Percentiles rank a stretch among this genome's conserved stretches.
phyloP scores from a whole-genome alignment of 1,284 basidiomycete genomes.

The Leucoagaricus sp. region DNA sequence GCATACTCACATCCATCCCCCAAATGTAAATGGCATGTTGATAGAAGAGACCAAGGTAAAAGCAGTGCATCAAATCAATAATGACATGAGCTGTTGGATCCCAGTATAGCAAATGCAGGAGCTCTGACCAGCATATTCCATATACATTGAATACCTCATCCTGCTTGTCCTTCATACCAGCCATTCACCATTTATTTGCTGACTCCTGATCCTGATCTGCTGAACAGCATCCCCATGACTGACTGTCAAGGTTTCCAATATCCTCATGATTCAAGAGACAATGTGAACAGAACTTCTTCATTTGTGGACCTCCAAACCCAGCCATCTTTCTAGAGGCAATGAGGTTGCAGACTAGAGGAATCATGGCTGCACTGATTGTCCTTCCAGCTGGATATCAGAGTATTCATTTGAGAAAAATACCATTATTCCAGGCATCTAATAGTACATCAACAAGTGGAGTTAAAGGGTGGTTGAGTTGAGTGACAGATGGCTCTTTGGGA shows the following conservation, averaged over 20 bases:
- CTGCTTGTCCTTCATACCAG: slow-evolving; percentile 17
- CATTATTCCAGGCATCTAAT: slow-evolving; percentile 38
- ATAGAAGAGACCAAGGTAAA: slow-evolving; percentile 30
- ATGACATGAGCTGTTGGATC: slow-evolving; percentile 31
- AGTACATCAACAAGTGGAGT: slow-evolving; percentile 43
- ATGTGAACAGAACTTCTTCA: slow-evolving; percentile 33
- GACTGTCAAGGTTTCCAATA: slow-evolving; percentile 30
- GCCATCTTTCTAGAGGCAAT: slow-evolving; percentile 36
- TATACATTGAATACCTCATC: slow-evolving; percentile 9
- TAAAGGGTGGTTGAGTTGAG: slow-evolving; percentile 32
- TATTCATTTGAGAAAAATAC: slow-evolving; percentile 25
- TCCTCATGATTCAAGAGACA: slow-evolving; percentile 29
- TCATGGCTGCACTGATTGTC: slow-evolving; percentile 25
- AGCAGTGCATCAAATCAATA: slow-evolving; percentile 42
- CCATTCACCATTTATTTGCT: slow-evolving; percentile 27
- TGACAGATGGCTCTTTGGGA: slow-evolving; percentile 27
- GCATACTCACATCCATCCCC: slow-evolving; percentile 23
- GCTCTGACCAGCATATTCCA: slow-evolving; percentile 35
- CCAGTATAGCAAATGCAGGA: slow-evolving; percentile 40
- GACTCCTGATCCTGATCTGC: slow-evolving; percentile 19
- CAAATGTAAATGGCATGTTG: slow-evolving; percentile 22
- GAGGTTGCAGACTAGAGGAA: slow-evolving; percentile 36
- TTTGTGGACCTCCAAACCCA: slow-evolving; percentile 29
- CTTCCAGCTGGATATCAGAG: slow-evolving; percentile 21
- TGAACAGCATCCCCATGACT: slow-evolving; percentile 23